phyloP scores from a whole-genome alignment of 495 filamentous ascomycete species.

The Platismatia glauca region DNA sequence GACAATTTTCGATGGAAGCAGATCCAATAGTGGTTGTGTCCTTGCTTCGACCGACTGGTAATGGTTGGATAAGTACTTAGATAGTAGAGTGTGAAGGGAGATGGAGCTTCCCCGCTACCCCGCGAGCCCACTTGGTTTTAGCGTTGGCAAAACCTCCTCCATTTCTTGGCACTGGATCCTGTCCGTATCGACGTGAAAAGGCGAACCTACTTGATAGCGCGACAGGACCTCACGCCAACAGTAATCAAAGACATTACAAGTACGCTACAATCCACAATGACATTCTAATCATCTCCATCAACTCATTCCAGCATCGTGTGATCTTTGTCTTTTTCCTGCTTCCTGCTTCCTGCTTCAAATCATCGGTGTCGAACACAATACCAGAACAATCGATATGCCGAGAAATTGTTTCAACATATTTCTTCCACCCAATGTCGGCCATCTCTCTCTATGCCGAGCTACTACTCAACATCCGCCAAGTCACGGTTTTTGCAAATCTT shows the following conservation, averaged over 20 bases:
- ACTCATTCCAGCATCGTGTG: not conserved
- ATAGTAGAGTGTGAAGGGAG: not conserved
- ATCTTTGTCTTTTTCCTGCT: too few relatives aligned
- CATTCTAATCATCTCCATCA: not conserved
- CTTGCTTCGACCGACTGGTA: not conserved
- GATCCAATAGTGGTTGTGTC: not conserved
- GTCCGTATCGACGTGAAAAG: too few relatives aligned
- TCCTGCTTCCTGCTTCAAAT: not conserved
- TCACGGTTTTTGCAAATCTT: conserved; percentile 64
- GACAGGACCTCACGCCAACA: too few relatives aligned
- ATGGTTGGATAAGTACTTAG: not conserved
- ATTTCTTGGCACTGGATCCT: too few relatives aligned
- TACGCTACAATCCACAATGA: too few relatives aligned
- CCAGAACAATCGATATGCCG: not conserved
- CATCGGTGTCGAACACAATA: not conserved
- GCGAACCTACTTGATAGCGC: too few relatives aligned
- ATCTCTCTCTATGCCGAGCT: conserved; percentile 75
- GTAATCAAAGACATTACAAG: too few relatives aligned
- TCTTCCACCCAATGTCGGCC: conserved; percentile 1
- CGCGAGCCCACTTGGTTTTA: too few relatives aligned
- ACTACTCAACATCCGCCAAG: conserved; percentile 74
- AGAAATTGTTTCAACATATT: not conserved
- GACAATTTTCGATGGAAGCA: not conserved
- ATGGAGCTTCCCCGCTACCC: too few relatives aligned
- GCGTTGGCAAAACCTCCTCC: too few relatives aligned